Evolutionary conservation across 352 stramenopile species (phyloP), one percentile per base, ranked within the genome.

Genomic region (Phytophthora quininea): DNA sequence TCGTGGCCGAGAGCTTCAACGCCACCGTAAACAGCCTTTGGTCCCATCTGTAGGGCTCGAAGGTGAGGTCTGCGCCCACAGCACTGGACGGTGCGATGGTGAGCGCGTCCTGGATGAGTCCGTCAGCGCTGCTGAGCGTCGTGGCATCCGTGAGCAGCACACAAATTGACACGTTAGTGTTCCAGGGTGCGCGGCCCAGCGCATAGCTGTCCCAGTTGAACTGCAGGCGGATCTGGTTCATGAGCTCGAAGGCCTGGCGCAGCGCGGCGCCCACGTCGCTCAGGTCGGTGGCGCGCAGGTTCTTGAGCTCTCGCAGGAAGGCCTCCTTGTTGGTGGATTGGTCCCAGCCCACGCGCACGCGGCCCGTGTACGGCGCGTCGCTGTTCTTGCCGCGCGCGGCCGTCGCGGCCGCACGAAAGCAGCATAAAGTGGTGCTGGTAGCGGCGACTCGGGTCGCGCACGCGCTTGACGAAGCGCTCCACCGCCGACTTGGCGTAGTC

Each of bases 401-500:
- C 74, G 47, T 91, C 80, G 42, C 54, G 53, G 14, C 87, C 84
- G 53, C 83, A 93, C n/a, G 84, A 91, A 30, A 96, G 72, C 47
- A 96, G 74, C 87, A 96, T 94, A 69, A 96, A 96, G 75, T 96
- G 87, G 64, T 95, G 88, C 69, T 95, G 87, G 54, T 95, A 95
- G 42, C 88, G 86, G 4, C 88, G 82, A 45, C 79, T 92, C 30
- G 86, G 86, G 53, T 93, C 88, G 27, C 88, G 84, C 59, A 94
- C 84, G 60, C 88, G 86, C 73, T 96, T 96, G 42, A 95, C 82
- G 62, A 96, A 95, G 57, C 86, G 85, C 73, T 96, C 89, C 35
- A 95, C 86, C 9, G 89, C 87, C 37, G 86, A 95, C 78, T 96
- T 96, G 74, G 89, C 89, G 58, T 89, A 95, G 74, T 96, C 89